Evolutionary conservation across 495 filamentous ascomycete species (phyloP), one percentile per base, ranked within the genome.

Genomic region (Aspergillus campestris): DNA sequence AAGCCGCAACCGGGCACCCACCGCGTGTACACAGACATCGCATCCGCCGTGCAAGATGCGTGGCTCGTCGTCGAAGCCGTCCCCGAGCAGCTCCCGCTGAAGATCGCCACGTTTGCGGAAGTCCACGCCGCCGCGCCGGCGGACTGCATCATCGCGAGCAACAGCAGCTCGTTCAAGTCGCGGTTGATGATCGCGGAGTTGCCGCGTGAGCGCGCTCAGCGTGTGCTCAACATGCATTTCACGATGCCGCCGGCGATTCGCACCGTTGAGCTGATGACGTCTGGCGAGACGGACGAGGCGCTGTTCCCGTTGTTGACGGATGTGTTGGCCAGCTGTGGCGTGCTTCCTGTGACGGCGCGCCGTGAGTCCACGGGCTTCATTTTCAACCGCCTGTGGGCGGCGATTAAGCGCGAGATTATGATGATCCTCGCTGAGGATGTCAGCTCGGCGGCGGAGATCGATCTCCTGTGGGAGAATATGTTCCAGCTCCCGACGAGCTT

Each of bases 311-410:
- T 72, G 30, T 29, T 81, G 51, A 58, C 51, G 0, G 48, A 54
- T 13, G 49, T 67, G 6, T 63, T 72, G 59, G 48, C 54, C 8
- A 65, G 70, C 31, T 64, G 71, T 34, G 78, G 42, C 31, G 66
- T 54, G 52, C 57, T 43, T 51, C 74, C 62, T 6, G 55, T 60
- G 11, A 59, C 47, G 2, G 60, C 56, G 2, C 56, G 61, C 31
- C 57, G 58, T 34, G 73, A 81, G 47, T 73, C 69, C 5, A 75
- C 71, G 5, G 78, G 78, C 7, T 73, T 80, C 50, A 68, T 81
- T 14, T 73, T 78, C 56, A 78, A 79, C 41, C 72, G 78, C 0
- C 62, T 81, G 14, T 81, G 75, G 75, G 77, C 73, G 0, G 74
- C 75, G 5, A 59, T 79, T 46, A 78, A 81, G 52, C 65, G 74